phyloP scores from a whole-genome alignment of 805 yeast genomes.

The Limtongia smithiae region DNA sequence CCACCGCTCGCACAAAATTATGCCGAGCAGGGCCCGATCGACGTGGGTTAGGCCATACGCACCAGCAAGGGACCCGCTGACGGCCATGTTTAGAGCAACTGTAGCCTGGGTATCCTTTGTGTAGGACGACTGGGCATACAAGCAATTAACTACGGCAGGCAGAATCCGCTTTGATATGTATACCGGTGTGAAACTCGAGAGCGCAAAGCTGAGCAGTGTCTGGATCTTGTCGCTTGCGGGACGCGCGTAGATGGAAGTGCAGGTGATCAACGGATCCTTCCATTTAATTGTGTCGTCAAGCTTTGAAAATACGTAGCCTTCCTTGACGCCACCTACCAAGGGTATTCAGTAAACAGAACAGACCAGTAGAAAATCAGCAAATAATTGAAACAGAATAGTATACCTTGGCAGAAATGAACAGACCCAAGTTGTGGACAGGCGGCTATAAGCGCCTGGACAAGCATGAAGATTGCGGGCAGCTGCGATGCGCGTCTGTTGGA shows the following conservation, averaged over 20 bases:
- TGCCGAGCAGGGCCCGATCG: slow-evolving; percentile 65
- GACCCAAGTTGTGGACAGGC: slow-evolving; percentile 58
- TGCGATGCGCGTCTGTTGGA: slow-evolving; percentile 64
- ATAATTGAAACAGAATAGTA: no score
- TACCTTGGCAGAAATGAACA: slow-evolving; percentile 66
- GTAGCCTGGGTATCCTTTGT: slow-evolving; percentile 74
- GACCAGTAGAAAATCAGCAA: no score
- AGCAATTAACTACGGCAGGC: slow-evolving; percentile 68
- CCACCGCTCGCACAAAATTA: slow-evolving; percentile 76
- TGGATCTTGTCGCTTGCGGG: slow-evolving; percentile 56
- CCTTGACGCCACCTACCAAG: slow-evolving; percentile 54
- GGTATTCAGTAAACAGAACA: no score
- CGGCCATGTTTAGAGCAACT: slow-evolving; percentile 67
- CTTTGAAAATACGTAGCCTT: slow-evolving; percentile 65
- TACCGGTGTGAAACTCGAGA: slow-evolving; percentile 58
- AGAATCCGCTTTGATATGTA: slow-evolving; percentile 58
- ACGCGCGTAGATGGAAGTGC: slow-evolving; percentile 71
- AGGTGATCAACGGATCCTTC: slow-evolving; percentile 67
- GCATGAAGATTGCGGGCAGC: slow-evolving; percentile 64
- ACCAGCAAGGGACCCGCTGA: slow-evolving; percentile 71
- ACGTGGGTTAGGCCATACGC: slow-evolving; percentile 72
- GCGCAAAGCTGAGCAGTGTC: slow-evolving; percentile 51
- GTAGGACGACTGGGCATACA: slow-evolving; percentile 72
- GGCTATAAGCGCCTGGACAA: slow-evolving; percentile 52
- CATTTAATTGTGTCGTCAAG: slow-evolving; percentile 54